Evolutionary conservation across 2,329 filamentous ascomycete genomes (phyloP), one percentile per base, ranked within the genome.

Genomic region (Colletotrichum ledebouriae): DNA sequence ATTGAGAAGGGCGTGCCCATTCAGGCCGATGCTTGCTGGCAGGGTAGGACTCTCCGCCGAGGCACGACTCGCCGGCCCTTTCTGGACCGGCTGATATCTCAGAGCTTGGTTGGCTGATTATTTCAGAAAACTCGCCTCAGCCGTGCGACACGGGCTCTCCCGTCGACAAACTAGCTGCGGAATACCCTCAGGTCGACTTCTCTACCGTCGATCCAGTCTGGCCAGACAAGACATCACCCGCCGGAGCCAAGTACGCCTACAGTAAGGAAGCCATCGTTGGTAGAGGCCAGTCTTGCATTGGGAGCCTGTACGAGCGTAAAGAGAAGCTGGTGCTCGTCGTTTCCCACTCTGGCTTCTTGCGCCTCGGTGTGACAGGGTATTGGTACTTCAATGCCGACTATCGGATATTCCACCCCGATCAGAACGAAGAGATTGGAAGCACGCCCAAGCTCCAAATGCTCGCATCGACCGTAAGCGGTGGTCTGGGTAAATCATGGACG

Each of bases 251-350:
- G 6, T 92, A 90, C 75, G 84, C 82, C 17, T 87, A 86, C 78
- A 86, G 82, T 2, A 81, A 81, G 44, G 73, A 74, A 3, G 84
- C 86, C 29, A 83, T 92, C 42, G 75, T 91, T 4, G 80, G 78
- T 0, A 86, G 90, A 12, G 90, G 84, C 0, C 83, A 85, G 71
- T 75, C 77, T 0, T 83, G 81, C 47, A 80, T 91, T 2, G 77
- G 78, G 37, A 79, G 81, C 29, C 79, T 92, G 25, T 81, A 84
- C 69, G 71, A 73, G 12, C 81, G 89, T 0, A 83, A 85, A 0
- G 89, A 92, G 77, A 87, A 87, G 72, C 81, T 89, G 59, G 83
- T 92, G 61, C 82, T 89, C 10, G 89, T 92, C 0, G 88, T 92
- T 4, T 87, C 86, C 2, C 89, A 92, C 77, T 88, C 89, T 2